Evolutionary conservation across 176 grass and related monocot species (phyloP).

Genomic region (Triticum urartu): DNA sequence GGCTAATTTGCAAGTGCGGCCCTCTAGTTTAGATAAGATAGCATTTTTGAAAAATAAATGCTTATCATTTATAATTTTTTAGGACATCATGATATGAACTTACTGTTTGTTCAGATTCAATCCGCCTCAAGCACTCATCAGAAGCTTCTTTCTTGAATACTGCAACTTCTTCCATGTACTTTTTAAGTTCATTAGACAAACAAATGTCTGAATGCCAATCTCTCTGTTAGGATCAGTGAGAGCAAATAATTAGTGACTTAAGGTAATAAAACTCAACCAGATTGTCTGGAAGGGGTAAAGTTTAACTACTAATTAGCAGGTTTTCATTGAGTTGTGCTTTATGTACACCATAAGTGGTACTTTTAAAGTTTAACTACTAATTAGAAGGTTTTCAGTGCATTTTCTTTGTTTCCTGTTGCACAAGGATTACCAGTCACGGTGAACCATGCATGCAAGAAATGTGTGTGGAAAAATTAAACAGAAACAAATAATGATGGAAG

Average conservation of each 20-base stretch:
- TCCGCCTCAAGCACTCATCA: slow-evolving; percentile 30
- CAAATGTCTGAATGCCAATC: background rate
- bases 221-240: slow-evolving; percentile 22
- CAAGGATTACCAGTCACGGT: background rate
- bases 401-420: background rate
- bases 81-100: background rate
- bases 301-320: background rate
- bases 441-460: no score
- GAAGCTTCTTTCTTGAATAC: slow-evolving; percentile 36
- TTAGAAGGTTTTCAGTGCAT: background rate
- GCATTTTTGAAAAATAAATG: background rate
- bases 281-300: background rate
- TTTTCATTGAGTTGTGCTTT: background rate
- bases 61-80: background rate
- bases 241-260: background rate
- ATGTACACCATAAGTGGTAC: background rate
- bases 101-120: slow-evolving; percentile 42
- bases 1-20: background rate
- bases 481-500: background rate
- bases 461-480: background rate
- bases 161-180: slow-evolving; percentile 23
- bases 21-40: background rate
- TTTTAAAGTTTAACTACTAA: no score
- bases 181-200: background rate
- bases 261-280: background rate